Evolutionary conservation across 2,329 filamentous ascomycete species (phyloP), one percentile per base, ranked within the genome.

Genomic region (Neonectria faginata): DNA sequence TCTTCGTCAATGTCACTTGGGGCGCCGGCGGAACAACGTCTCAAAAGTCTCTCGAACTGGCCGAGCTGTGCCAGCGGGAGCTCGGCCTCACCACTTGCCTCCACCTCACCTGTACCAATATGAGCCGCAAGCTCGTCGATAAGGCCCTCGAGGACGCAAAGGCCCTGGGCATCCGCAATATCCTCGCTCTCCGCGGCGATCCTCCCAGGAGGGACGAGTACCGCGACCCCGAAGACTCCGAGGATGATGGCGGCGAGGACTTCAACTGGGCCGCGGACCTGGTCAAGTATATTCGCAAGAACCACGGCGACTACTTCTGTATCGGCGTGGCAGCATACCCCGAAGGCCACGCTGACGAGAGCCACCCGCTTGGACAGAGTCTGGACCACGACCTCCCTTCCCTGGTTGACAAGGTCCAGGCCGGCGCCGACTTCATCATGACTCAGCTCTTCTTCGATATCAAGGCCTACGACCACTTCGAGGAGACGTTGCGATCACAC

Each of bases 1-100:
- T 98, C 50, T 99, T 99, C 76, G 93, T 99, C 67, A 98, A 94
- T 63, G 94, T 99, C 56, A 99, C 96, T 57, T 99, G 96, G 96
- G 96, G 96, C 56, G 96, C 96, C 27, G 96, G 96, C 65, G 96
- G 96, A 57, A 97, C 92, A 69, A 99, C 96, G 0, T 91, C 94
- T 5, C 87, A 88, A 62, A 97, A 97, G 82, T 97, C 93, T 33
- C 88, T 99, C 65, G 94, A 97, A 80, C 87, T 99, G 67, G 96
- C 96, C 50, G 95, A 98, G 82, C 88, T 98, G 74, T 97, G 94
- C 79, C 96, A 98, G 83, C 87, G 94, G 66, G 93, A 97, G 80
- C 82, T 98, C 60, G 92, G 92, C 64, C 85, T 99, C 64, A 98
- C 96, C 45, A 99, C 96, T 66, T 97, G 96, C 79, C 84, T 99